Evolutionary conservation across 768 basidiomycete genomes (phyloP).

Genomic region (Udeniomyces megalosporus): DNA sequence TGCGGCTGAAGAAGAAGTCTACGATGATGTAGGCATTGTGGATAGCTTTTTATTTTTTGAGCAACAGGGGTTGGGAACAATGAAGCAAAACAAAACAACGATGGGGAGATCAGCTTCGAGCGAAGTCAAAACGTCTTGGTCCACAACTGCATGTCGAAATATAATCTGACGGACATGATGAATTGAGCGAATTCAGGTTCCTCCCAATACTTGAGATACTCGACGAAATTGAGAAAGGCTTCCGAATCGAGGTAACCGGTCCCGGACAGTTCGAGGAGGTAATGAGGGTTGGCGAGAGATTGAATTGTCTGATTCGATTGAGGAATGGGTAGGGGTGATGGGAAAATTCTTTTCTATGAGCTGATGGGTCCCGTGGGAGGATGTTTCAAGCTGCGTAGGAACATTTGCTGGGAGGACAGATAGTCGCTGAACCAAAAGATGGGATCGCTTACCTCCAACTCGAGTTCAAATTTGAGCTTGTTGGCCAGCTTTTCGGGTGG

Average conservation of each 20-base stretch:
- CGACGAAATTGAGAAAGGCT: conserved; percentile 10
- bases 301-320: not conserved
- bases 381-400: not conserved
- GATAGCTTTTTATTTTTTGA: conserved; percentile 1
- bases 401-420: not conserved
- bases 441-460: conserved; percentile 6
- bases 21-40: conserved; percentile 14
- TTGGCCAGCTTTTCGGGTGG: no score
- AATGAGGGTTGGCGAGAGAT: conserved; percentile 15
- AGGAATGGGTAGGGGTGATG: not conserved
- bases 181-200: conserved; percentile 3
- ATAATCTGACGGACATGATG: conserved; percentile 5
- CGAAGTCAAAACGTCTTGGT: no score
- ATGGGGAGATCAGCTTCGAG: not conserved
- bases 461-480: conserved; percentile 16
- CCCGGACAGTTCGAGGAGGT: conserved; percentile 11
- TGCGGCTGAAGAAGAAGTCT: not conserved
- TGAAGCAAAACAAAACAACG: not conserved
- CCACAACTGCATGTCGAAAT: not conserved
- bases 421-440: not conserved
- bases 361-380: not conserved
- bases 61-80: not conserved
- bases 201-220: conserved; percentile 15
- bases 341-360: not conserved
- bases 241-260: conserved; percentile 8